Evolutionary conservation across 768 basidiomycete species (phyloP).

Genomic region (Leucocoprinus leucothites): DNA sequence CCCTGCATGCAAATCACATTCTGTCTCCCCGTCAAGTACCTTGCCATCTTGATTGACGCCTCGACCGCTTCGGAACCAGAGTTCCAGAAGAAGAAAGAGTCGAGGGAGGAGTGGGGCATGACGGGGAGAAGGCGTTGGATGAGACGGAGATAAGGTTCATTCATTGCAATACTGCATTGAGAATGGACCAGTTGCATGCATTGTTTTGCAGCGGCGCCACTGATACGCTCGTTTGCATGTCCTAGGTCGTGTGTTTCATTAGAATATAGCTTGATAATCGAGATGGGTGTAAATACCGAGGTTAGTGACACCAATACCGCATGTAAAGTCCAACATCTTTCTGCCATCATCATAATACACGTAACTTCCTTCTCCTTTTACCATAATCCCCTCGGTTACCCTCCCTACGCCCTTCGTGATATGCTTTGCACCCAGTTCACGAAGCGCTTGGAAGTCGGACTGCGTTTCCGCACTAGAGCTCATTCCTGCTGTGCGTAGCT

Average conservation of each 20-base stretch:
- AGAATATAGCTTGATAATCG: neutral
- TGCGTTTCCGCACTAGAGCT: neutral
- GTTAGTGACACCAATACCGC: slow-evolving; percentile 85
- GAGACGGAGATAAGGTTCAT: slow-evolving; percentile 82
- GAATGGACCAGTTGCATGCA: slow-evolving; percentile 77
- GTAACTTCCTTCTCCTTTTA: slow-evolving; percentile 70
- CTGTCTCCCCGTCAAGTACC: slow-evolving; percentile 72
- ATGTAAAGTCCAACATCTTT: slow-evolving; percentile 79
- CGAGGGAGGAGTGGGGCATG: slow-evolving; percentile 89
- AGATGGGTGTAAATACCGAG: slow-evolving; percentile 48
- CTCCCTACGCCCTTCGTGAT: slow-evolving; percentile 45
- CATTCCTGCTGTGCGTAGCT: neutral
- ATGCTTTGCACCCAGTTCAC: slow-evolving; percentile 40
- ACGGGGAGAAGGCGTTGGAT: slow-evolving; percentile 81
- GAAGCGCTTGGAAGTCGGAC: slow-evolving; percentile 21
- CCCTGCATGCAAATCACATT: slow-evolving; percentile 92
- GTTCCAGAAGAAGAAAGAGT: slow-evolving; percentile 98
- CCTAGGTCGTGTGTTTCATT: slow-evolving; percentile 37
- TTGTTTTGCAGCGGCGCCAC: slow-evolving; percentile 86
- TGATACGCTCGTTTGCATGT: slow-evolving; percentile 85
- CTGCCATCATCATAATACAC: slow-evolving; percentile 71
- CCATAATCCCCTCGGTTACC: slow-evolving; percentile 54
- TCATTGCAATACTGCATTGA: slow-evolving; percentile 87
- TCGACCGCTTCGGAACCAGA: slow-evolving; percentile 94
- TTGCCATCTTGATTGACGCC: slow-evolving; percentile 84